These are phyloP conservation scores for Thielaviopsis punctulata DNA, from an alignment of 2,329 filamentous ascomycete genomes.

Conservation along the genomic window DNA sequence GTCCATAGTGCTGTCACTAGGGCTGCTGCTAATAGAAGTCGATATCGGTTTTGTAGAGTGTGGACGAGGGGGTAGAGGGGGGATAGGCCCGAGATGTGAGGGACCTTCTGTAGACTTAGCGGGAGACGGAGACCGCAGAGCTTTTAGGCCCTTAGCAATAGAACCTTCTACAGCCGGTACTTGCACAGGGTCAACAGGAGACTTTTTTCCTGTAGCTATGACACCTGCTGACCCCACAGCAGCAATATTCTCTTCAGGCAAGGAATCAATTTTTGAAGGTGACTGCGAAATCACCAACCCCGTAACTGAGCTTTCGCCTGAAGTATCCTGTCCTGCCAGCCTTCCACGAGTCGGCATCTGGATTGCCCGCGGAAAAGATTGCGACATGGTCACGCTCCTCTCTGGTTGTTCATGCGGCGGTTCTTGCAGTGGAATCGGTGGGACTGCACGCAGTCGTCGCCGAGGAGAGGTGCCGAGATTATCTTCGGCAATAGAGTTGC, in stretches of 20 bases:
- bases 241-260: neutral
- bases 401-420: conserved; percentile 10
- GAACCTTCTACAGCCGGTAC: neutral
- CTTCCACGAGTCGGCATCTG: neutral
- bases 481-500: conserved; percentile 4
- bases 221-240: neutral
- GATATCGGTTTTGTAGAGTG: neutral
- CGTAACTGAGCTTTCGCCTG: neutral
- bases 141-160: neutral
- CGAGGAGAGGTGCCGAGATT: conserved; percentile 1
- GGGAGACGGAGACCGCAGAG: neutral
- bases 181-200: neutral
- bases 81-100: neutral
- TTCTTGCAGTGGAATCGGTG: conserved; percentile 3
- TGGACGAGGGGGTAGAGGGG: neutral
- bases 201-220: neutral
- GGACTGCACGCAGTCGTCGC: conserved; percentile 6
- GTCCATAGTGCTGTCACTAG: conserved; percentile 28
- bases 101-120: neutral
- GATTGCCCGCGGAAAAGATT: neutral
- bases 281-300: neutral
- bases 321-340: neutral
- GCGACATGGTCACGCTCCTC: neutral
- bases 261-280: neutral
- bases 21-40: neutral